Evolutionary conservation across 164 flowering plant species (phyloP), one percentile per base, ranked within the genome.

Genomic region (Buxus sempervirens): DNA sequence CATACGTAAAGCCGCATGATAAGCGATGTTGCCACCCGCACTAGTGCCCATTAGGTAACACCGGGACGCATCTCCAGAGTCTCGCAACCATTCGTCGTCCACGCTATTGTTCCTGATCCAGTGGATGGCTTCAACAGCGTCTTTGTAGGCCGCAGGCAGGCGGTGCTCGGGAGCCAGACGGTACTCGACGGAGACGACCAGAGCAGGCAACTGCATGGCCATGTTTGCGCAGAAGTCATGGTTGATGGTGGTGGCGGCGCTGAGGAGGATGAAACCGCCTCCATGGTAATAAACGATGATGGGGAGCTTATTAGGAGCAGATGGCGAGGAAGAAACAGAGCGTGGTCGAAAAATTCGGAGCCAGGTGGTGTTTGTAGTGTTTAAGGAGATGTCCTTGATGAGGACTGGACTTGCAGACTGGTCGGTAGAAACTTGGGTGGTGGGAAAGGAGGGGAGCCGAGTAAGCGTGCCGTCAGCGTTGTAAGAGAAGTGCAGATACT

Each of bases 81-180:
- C 38, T 32, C 38, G 3, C 38, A 32, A 32, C 38, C 38, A 32
- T 32, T 32, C 7, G 3, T 32, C 38, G 38, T 3, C 38, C 5
- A 3, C 38, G 38, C 5, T 7, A 32, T 32, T 32, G 20, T 67
- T 25, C 2, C 48, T 49, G 20, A 82, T 58, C 83, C 83, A 78
- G 48, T 56, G 54, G 62, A 87, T 16, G 1, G 85, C 83, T 0
- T 81, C 87, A n/a, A 75, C 45, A 8, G 72, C 81, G 54, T 88
- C 92, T 12, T 85, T 85, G 62, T 82, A 82, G 0, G 89, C 87
- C 12, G 88, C 85, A 13, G 92, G 89, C 1, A 85, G 83, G 12
- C 83, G 82, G 65, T 77, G 76, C 78, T 85, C 88, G 1, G 89
- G 89, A 0, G 87, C 79, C 0, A 81, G 88, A 14, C 89, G 85